phyloP scores from a whole-genome alignment of 2,329 filamentous ascomycete species.

The Bertia moriformis region DNA sequence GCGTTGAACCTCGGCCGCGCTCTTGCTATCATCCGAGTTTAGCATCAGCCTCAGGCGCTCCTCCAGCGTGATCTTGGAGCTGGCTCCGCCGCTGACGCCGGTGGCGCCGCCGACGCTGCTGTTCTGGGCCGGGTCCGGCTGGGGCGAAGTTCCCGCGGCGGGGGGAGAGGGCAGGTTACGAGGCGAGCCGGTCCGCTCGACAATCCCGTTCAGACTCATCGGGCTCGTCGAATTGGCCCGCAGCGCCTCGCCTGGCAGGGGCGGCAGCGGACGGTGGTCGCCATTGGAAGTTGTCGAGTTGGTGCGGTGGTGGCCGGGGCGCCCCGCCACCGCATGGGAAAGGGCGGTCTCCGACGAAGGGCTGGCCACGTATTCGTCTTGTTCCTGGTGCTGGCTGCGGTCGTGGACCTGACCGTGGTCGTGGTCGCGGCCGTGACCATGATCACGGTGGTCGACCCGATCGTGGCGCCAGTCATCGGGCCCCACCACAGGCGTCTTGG shows the following conservation, averaged over 20 bases:
- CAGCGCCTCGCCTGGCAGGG: conserved; percentile 36
- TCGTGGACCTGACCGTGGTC: not conserved
- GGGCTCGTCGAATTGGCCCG: conserved; percentile 18
- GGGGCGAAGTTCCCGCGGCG: conserved; percentile 48
- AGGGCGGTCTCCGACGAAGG: conserved; percentile 54
- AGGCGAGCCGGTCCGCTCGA: conserved; percentile 59
- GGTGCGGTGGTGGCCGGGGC: conserved; percentile 43
- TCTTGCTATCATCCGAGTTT: conserved; percentile 34
- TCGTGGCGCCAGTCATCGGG: conserved; percentile 86
- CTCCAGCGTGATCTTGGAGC: conserved; percentile 67
- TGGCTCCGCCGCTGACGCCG: conserved; percentile 55
- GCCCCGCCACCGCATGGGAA: conserved; percentile 25
- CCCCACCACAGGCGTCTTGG: conserved; percentile 94
- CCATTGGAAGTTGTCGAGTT: conserved; percentile 66
- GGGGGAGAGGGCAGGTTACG: conserved; percentile 63
- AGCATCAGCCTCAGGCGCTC: conserved; percentile 81
- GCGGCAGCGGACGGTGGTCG: conserved; percentile 76
- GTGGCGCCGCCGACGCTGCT: conserved; percentile 52
- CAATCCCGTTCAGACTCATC: conserved; percentile 23
- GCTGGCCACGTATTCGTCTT: no score
- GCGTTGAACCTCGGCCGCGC: conserved; percentile 49
- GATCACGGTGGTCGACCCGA: conserved; percentile 55
- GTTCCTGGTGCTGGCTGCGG: not conserved
- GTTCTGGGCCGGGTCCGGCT: conserved; percentile 69
- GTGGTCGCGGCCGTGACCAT: conserved; percentile 58